These are phyloP conservation scores for Starmerella kuoi DNA, from an alignment of 805 yeast genomes.

Conservation along the genomic window DNA sequence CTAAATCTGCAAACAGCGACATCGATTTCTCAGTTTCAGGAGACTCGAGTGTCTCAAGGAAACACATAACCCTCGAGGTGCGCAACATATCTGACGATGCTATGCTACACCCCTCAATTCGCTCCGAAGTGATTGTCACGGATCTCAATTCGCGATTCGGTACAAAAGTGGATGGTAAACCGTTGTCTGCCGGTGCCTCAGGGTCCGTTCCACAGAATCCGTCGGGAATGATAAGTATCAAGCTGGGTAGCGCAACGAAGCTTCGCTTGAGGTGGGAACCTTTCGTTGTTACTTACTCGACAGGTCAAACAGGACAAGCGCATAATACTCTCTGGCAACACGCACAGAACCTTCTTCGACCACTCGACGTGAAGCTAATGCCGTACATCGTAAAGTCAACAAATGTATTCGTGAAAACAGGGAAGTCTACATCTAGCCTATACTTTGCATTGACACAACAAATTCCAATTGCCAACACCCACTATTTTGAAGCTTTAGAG, in stretches of 20 bases:
- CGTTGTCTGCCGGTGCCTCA: neutral
- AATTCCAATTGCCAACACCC: slow-evolving; percentile 27
- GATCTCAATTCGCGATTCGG: slow-evolving; percentile 26
- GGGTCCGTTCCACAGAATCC: neutral
- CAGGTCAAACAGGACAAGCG: slow-evolving; percentile 17
- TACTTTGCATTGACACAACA: slow-evolving; percentile 28
- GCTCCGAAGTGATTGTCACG: slow-evolving; percentile 16
- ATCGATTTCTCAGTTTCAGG: slow-evolving; percentile 13
- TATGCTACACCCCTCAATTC: slow-evolving; percentile 15
- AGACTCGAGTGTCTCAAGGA: slow-evolving; percentile 24
- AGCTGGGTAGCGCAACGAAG: slow-evolving; percentile 21
- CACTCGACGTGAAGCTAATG: slow-evolving; percentile 25
- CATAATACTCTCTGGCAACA: slow-evolving; percentile 16
- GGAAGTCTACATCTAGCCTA: slow-evolving; percentile 24
- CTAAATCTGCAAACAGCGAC: neutral
- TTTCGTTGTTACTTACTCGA: slow-evolving; percentile 22
- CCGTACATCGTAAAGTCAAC: slow-evolving; percentile 23
- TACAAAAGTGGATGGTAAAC: slow-evolving; percentile 14
- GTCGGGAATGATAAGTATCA: slow-evolving; percentile 7
- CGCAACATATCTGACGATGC: slow-evolving; percentile 8
- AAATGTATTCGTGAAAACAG: slow-evolving; percentile 24
- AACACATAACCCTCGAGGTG: slow-evolving; percentile 21
- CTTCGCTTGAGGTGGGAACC: slow-evolving; percentile 24
- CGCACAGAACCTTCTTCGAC: slow-evolving; percentile 17
- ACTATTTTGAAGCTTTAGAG: slow-evolving; percentile 21